Base-by-base conservation (phyloP, 352 stramenopile species). In the Phytophthora meadii region DNA sequence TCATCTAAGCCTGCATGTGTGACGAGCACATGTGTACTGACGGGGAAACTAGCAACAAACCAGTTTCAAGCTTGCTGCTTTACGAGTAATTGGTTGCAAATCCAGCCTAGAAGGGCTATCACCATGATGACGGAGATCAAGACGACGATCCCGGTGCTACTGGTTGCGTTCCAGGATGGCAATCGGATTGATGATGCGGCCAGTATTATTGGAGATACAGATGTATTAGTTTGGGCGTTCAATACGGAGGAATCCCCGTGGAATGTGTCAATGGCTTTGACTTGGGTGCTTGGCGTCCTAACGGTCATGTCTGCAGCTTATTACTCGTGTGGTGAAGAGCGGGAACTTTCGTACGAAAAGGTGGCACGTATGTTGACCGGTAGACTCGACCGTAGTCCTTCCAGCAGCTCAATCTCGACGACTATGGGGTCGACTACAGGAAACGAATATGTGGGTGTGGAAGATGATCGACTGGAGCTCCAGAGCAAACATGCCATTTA, bases 221-320 rank as follows among this genome's bases (percentile, higher is more conserved):
- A 53, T 8, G 54, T 80, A 32, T 25, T 63, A 0, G 65, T 76
- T 15, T 73, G 57, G 34, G 79, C 63, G 1, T 77, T 86, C 53
- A 72, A 74, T 17, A 42, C 56, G 3, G 68, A 87, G 22, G 79
- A 87, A 54, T 81, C 63, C 55, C 76, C 78, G 15, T 92, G 83
- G 83, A 90, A 92, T 45, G 27, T 74, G 25, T 84, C 81, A 9
- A 92, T 92, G 83, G 57, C 81, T 11, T 45, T 88, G 14, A 86
- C 78, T 24, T 92, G 83, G 83, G 40, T 81, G 8, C 62, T 92
- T 12, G 83, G 77, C 5, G 79, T 92, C 12, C 17, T 63, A 17
- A 74, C 80, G 10, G 77, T 90, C 39, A 42, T 82, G 19, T 42
- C 65, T 8, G 72, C 78, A 3, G 79, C 83, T 0, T 88, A 88